Base-by-base conservation (phyloP, 2,329 filamentous ascomycete species). In the Phaeosphaeriaceae sp. region DNA sequence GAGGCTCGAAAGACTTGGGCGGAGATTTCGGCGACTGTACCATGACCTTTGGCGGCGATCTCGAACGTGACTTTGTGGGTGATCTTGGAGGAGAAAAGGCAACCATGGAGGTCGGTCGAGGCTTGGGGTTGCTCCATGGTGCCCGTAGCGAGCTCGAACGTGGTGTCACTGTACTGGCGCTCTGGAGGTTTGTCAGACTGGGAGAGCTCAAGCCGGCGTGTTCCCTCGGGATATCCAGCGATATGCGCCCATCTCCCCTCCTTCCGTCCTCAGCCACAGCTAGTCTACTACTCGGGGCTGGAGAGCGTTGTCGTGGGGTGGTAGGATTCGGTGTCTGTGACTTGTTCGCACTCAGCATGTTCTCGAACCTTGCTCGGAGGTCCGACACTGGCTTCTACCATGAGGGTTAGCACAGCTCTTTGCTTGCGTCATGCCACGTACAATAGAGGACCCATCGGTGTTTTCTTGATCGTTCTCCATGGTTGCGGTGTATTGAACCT, bases 291-390 rank as follows among this genome's bases (percentile, higher is more conserved):
- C 59, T 35, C 23, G 70, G 60, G 28, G 73, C 83, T 22, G 71
- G 71, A 22, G 74, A 75, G 64, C 66, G 62, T 55, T 71, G 66
- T 54, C 66, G 70, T 32, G 71, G 68, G 24, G 68, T 60, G 9
- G 69, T 53, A 40, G 74, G 59, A 13, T 65, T 58, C 54, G 70
- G 54, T 56, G 56, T 10, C 60, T 60, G 58, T 66, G 61, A 21
- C 53, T 71, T 72, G 67, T 73, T 74, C 21, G 68, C 66, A 58
- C 66, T 86, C 65, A 85, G 83, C 81, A 94, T 88, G 73, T 90
- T 92, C 82, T 95, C 92, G 76, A 94, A 95, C 69, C 91, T 89
- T 63, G 91, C 92, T 61, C 89, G 86, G 60, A 95, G 83, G 52
- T 91, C 94, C 52, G 92, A 95, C 52, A 95, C 91, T 24, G 92